Base-by-base conservation (phyloP, 352 stramenopile species). In the Phytophthora ohioensis region DNA sequence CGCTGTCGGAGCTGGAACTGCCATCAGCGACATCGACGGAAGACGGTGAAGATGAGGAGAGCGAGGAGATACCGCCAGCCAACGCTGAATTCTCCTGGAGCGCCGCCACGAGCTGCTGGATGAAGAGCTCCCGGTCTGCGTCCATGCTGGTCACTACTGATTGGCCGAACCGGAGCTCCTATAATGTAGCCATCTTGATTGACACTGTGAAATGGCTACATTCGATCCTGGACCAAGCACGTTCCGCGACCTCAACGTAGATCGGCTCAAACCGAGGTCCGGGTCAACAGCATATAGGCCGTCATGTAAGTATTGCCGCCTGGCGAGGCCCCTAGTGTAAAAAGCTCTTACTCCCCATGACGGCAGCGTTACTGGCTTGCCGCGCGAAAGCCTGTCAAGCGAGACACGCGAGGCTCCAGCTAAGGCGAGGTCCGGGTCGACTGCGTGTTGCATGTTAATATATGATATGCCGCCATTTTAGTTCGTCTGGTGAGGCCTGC, bases 61-160 rank as follows among this genome's bases (percentile, higher is more conserved):
- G 34, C 3, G 42, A 68, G 41, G 54, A 39, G 17, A 60, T 32
- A 13, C 51, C 49, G 17, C 31, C 38, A 4, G 56, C 27, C 17
- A 78, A 58, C 58, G 62, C 55, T 13, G 79, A 69, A 41, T 89
- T 87, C 71, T 83, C 80, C 55, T 85, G 52, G 12, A 91, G 73
- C 52, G 80, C 83, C 27, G 79, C 75, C 55, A 91, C 80, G 53
- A 91, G 77, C 67, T 84, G 69, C 59, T 79, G 67, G 69, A 91
- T 76, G 68, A 91, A 89, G 51, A 67, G 57, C 51, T 80, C 75
- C 41, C 81, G 77, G 17, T 80, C 58, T n/a, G 32, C 34, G n/a
- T 66, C 59, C 73, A 80, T 79, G 57, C 35, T 52, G n/a, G 39
- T 61, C 54, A 61, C 45, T 10, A 36, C 6, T 53, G 46, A 53